Evolutionary conservation across 768 basidiomycete species (phyloP), one percentile per base, ranked within the genome.

Genomic region (Leccinum obscurum): DNA sequence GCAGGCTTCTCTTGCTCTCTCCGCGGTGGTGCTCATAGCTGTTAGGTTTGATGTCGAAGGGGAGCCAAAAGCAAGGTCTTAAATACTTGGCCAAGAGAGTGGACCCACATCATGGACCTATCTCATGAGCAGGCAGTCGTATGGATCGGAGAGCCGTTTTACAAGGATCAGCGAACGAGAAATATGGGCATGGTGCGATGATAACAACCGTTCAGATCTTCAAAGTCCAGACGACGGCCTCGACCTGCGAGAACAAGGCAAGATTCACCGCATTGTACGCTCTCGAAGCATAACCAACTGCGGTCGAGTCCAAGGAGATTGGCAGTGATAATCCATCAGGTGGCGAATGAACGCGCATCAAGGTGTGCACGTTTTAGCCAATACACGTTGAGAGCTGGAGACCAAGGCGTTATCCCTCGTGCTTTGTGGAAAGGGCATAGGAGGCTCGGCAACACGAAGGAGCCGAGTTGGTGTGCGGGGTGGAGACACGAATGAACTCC

Each of bases 1-100:
- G 61, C 70, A 71, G n/a, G 70, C 70, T 44, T 64, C 66, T 57
- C 56, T 68, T 13, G 70, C 70, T 68, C 71, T 72, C 34, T 66
- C 64, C 44, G 61, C 1, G 8, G 44, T 30, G 26, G 9, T 41
- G 63, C 53, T 71, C 70, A 71, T 72, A 39, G 28, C 54, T 58
- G 56, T 26, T 50, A 50, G 24, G 55, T 57, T 54, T 57, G 32
- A 46, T 53, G 54, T 49, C 48, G 34, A 51, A 39, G 17, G 49
- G 49, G 53, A 61, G 28, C 41, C 17, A 0, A 52, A 13, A 14
- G 14, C 35, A 7, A 24, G 30, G 17, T 54, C 49, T 66, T 71
- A 71, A 68, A 70, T 71, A 72, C 37, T 22, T 26, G 52, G 35
- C 17, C 44, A n/a, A 53, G 41, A 57, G 41, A 50, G 54, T 46